Conservation (phyloP, 2,329 filamentous ascomycete species). For the Penicillium sp. region DNA sequence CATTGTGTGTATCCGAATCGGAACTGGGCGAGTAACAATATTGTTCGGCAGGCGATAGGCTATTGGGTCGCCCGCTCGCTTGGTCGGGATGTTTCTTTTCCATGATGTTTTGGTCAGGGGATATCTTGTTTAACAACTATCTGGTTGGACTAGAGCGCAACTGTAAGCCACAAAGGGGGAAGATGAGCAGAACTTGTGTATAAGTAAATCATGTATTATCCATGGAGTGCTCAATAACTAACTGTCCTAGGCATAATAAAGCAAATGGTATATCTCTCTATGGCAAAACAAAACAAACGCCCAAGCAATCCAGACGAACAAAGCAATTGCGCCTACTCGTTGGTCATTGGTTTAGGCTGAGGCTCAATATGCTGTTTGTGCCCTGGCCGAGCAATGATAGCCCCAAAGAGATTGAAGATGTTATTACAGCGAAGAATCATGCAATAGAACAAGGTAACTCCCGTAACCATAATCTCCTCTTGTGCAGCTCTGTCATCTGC, state of each 20-base stretch:
- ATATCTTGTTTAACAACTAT: background rate
- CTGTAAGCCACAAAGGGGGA: background rate
- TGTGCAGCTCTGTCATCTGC: slow-evolving; percentile 15
- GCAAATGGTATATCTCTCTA: background rate
- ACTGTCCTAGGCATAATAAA: background rate
- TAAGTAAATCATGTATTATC: background rate
- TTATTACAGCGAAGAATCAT: slow-evolving; percentile 26
- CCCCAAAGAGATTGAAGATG: slow-evolving; percentile 25
- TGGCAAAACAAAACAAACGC: background rate
- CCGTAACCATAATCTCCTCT: slow-evolving; percentile 32
- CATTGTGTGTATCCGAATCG: slow-evolving; percentile 27
- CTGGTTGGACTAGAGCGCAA: background rate
- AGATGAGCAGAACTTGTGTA: background rate
- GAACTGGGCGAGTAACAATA: slow-evolving; percentile 1
- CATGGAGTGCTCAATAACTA: background rate
- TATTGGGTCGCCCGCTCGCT: background rate
- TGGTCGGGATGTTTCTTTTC: background rate
- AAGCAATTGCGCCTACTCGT: background rate
- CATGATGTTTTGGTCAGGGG: background rate
- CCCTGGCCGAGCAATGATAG: slow-evolving; percentile 20
- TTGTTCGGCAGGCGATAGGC: background rate
- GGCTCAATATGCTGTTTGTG: slow-evolving; percentile 14
- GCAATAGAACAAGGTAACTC: slow-evolving; percentile 27
- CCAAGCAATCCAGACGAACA: background rate
- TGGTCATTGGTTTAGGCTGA: background rate